Evolutionary conservation across 177 flowering plant species (phyloP).

Genomic region (Vitis hybrid): DNA sequence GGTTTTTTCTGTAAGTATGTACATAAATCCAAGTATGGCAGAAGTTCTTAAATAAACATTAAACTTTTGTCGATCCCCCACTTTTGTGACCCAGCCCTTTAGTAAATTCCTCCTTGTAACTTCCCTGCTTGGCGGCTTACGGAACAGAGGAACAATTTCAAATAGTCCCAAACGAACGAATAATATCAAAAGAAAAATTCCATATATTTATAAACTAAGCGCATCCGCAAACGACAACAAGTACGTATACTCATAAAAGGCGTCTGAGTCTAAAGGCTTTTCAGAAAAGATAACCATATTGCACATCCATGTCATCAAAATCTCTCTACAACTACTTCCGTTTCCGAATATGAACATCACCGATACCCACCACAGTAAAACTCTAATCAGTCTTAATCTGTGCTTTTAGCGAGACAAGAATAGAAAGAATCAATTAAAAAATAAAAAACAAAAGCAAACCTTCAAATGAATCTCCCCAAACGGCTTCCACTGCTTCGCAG

Average conservation of each 20-base stretch:
- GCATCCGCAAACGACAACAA: not conserved
- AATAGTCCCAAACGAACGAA: not conserved
- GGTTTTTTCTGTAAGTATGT: not conserved
- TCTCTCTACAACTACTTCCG: not conserved
- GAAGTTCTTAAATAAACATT: not conserved
- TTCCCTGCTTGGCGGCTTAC: not conserved
- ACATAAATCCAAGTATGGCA: not conserved
- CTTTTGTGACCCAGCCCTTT: not conserved
- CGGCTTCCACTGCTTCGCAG: slow-evolving; percentile 64
- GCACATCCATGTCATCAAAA: not conserved
- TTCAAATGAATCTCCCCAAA: slow-evolving; percentile 92
- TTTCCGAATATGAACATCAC: not conserved
- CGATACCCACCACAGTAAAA: not conserved
- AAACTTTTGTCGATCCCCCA: not conserved
- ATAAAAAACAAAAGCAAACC: slow-evolving; percentile 36
- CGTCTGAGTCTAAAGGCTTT: not conserved
- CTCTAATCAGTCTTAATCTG: not conserved
- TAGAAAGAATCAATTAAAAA: not conserved
- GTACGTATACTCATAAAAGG: not conserved
- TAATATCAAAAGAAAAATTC: not conserved
- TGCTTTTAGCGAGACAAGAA: not conserved
- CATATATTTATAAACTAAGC: not conserved
- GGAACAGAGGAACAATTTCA: not conserved
- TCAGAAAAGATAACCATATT: not conserved
- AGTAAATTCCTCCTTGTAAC: not conserved